Conservation (phyloP, 441 rosid genomes). For the Corymbia calophylla region DNA sequence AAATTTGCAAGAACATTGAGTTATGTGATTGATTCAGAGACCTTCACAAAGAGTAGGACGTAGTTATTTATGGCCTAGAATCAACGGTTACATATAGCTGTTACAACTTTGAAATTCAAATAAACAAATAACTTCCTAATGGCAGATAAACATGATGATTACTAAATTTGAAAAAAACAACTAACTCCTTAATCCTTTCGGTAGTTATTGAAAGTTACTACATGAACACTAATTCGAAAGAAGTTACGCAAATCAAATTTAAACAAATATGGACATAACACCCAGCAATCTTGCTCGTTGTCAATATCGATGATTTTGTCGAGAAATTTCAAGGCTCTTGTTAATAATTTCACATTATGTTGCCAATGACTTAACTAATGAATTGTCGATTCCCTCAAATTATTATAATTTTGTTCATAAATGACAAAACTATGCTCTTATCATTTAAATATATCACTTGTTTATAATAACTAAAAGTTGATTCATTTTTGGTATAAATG, state of each 20-base stretch:
- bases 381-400: neutral
- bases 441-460: neutral
- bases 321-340: neutral
- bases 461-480: neutral
- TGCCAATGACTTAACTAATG: neutral
- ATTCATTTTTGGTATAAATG: neutral
- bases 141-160: neutral
- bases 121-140: no score
- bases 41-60: neutral
- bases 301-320: neutral
- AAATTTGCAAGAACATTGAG: neutral
- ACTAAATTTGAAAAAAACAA: no score
- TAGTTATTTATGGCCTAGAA: no score
- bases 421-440: neutral
- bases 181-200: neutral
- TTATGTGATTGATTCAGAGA: neutral
- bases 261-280: neutral
- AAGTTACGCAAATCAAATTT: no score
- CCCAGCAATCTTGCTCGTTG: accelerated
- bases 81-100: neutral
- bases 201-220: neutral
- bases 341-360: neutral
- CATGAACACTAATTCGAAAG: neutral
- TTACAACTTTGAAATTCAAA: neutral
- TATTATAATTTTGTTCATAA: no score